phyloP scores from a whole-genome alignment of 2,329 filamentous ascomycete genomes.

The Diaporthe vexans region DNA sequence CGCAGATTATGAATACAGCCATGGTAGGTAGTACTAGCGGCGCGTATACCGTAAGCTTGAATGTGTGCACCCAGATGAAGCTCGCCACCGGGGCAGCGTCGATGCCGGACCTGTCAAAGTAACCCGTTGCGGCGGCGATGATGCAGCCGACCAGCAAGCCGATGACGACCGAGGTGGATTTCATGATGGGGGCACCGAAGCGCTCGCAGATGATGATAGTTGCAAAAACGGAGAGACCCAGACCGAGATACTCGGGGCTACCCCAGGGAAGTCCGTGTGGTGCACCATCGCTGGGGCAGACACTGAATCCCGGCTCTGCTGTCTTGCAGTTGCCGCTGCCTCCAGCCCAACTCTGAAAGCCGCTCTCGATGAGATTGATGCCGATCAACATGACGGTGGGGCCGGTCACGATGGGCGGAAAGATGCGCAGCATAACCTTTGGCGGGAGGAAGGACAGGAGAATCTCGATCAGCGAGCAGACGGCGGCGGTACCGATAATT shows the following conservation, averaged over 20 bases:
- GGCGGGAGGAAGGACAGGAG: conserved; percentile 82
- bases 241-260: conserved; percentile 80
- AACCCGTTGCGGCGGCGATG: conserved; percentile 82
- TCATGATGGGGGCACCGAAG: conserved; percentile 88
- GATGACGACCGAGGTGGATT: conserved; percentile 81
- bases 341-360: conserved; percentile 84
- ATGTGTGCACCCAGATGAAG: conserved; percentile 86
- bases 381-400: conserved; percentile 75
- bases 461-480: conserved; percentile 79
- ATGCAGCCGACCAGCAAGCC: conserved; percentile 83
- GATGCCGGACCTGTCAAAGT: conserved; percentile 82
- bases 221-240: conserved; percentile 85
- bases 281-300: conserved; percentile 77
- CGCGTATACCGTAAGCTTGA: conserved; percentile 78
- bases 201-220: conserved; percentile 86
- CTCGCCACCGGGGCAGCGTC: conserved; percentile 78
- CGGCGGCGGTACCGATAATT: conserved; percentile 77
- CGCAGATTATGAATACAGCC: conserved; percentile 78
- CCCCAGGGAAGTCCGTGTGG: conserved; percentile 84
- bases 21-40: conserved; percentile 81
- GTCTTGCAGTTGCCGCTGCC: conserved; percentile 72
- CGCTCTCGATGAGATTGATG: conserved; percentile 77
- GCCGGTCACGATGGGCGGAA: conserved; percentile 75
- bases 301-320: conserved; percentile 69
- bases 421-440: conserved; percentile 76